phyloP scores from a whole-genome alignment of 257 asterid genomes.

The Nicotiana undulata region DNA sequence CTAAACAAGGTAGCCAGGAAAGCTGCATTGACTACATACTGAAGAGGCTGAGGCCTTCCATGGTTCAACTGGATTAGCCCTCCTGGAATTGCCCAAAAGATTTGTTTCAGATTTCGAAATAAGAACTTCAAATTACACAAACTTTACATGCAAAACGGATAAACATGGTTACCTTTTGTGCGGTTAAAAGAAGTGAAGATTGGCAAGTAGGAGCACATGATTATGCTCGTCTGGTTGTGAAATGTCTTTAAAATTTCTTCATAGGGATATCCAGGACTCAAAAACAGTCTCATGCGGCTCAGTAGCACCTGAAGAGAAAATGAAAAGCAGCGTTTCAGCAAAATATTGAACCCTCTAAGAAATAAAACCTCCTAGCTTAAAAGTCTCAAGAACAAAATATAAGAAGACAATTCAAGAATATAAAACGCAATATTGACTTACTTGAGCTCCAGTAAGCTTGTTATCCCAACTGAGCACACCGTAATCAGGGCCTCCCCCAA shows the following conservation, averaged over 20 bases:
- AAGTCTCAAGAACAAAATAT: background rate
- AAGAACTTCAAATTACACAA: background rate
- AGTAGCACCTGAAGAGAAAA: constrained; percentile 56
- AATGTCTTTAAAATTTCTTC: constrained; percentile 82
- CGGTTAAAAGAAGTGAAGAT: constrained; percentile 74
- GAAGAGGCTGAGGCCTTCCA: constrained; percentile 95
- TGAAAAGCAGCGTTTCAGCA: constrained; percentile 4
- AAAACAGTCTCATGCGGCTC: constrained; percentile 78
- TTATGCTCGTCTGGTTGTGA: constrained; percentile 86
- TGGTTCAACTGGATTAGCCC: constrained; percentile 86
- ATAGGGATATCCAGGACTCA: constrained; percentile 94
- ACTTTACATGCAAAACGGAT: background rate
- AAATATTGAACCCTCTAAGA: background rate
- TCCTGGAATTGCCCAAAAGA: constrained; percentile 39
- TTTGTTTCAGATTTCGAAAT: background rate
- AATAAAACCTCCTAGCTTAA: background rate
- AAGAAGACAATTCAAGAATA: background rate
- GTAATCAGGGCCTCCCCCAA: constrained; percentile 87
- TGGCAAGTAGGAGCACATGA: constrained; percentile 92
- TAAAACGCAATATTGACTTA: constrained; percentile 18
- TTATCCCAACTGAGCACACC: constrained; percentile 94
- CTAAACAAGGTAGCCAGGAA: constrained; percentile 79
- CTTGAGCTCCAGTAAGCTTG: constrained; percentile 95
- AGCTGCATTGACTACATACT: constrained; percentile 85
- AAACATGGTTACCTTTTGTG: constrained; percentile 50